A percentile compares a stretch with the other conserved stretches of the same genome.
Evolutionary conservation across 768 basidiomycete genomes (phyloP).

Genomic region (Chalciporus pseudorubinellus): DNA sequence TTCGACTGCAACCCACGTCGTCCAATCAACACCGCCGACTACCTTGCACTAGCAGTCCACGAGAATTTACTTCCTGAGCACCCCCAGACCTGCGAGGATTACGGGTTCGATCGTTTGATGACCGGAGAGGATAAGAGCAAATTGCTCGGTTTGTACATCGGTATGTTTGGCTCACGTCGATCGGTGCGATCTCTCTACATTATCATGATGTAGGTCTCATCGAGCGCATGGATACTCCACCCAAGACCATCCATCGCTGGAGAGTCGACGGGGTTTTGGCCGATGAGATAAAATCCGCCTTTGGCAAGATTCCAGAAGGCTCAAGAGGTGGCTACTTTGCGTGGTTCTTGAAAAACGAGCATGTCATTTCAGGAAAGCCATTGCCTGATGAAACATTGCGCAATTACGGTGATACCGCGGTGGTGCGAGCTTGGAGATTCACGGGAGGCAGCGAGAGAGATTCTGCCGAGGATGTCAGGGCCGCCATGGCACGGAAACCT

Average conservation of each 20-base stretch:
- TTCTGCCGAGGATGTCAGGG: neutral
- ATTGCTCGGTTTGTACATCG: conserved; percentile 33
- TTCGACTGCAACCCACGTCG: neutral
- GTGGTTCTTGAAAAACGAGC: conserved; percentile 38
- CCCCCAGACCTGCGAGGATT: conserved; percentile 33
- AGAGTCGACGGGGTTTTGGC: conserved; percentile 30
- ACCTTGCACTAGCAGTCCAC: conserved; percentile 29
- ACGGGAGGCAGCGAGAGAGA: conserved; percentile 6
- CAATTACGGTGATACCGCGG: neutral
- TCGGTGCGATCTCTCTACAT: too few species aligned
- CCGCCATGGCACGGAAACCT: neutral
- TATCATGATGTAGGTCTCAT: conserved; percentile 28
- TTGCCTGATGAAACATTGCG: neutral
- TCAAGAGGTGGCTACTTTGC: conserved; percentile 32
- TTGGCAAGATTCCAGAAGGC: conserved; percentile 20
- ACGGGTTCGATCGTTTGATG: conserved; percentile 32
- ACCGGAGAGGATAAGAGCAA: conserved; percentile 10
- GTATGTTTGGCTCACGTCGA: too few species aligned
- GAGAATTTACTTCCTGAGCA: conserved; percentile 29
- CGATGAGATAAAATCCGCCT: conserved; percentile 33
- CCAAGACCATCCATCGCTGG: conserved; percentile 35
- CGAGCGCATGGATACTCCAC: conserved; percentile 11
- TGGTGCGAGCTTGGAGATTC: conserved; percentile 6
- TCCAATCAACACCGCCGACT: neutral
- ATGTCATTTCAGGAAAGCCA: conserved; percentile 18